Evolutionary conservation across 371 early-diverging fungal genomes (phyloP), one percentile per base, ranked within the genome.

Genomic region (Mucor velutinosus): DNA sequence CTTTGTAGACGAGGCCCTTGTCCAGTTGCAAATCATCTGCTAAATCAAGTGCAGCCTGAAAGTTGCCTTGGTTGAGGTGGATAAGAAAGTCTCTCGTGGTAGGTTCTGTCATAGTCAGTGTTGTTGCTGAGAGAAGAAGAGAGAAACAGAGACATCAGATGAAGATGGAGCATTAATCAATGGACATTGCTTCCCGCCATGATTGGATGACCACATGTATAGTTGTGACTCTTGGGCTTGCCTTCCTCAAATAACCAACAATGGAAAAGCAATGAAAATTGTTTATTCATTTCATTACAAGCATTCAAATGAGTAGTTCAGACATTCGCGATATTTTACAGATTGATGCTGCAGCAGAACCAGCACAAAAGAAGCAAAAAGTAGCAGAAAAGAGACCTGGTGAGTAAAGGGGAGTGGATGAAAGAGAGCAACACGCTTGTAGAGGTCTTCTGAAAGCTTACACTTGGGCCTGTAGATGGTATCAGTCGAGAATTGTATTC

Each of bases 291-390:
- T 35, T 35, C 29, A 27, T 15, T 55, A 55, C 29, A 55, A 27
- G 0, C 27, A 15, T 12, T 35, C 12, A 6, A 58, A 83, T 84
- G 74, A 86, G 85, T 63, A 82, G 87, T 62, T 86, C 80, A 64
- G 90, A 90, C 65, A 82, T 90, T 65, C 85, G 89, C 25, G 90
- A 90, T 67, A 90, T 90, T 67, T 73, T 90, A 47, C 85, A 87
- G 64, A 69, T 90, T 51, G 70, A 69, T 8, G 75, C 81, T 67
- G 73, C 87, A 29, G 49, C 80, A 15, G 86, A 82, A 64, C 74
- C 74, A 3, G 29, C 37, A 8, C 69, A 59, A 49, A 72, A 67
- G 62, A 69, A 75, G 65, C 30, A 76, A 58, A 70, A 77, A 59
- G 68, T 79, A 1, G 55, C 72, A 23, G 84, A 87, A 66, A 79